Evolutionary conservation across 2,329 filamentous ascomycete genomes (phyloP).

Genomic region (Aulographum hederae): DNA sequence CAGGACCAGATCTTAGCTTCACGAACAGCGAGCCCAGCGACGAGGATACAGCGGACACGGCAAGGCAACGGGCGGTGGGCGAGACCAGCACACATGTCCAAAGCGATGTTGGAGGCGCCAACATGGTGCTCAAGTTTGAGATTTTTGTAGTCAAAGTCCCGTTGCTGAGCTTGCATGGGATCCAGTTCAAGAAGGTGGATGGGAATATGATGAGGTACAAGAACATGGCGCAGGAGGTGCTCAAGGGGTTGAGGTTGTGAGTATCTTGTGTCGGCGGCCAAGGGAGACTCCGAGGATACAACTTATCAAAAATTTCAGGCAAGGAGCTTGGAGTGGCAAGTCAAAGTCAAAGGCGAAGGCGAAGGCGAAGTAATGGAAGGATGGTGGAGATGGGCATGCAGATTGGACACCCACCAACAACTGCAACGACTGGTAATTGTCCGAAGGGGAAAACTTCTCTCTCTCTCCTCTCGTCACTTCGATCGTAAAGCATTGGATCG

Average conservation of each 20-base stretch:
- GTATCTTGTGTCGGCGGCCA: slow-evolving; percentile 1
- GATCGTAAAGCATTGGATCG: too few relatives aligned
- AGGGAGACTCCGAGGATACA: too few relatives aligned
- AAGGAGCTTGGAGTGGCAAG: too few relatives aligned
- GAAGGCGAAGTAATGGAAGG: too few relatives aligned
- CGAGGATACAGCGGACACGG: background rate
- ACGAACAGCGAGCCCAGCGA: slow-evolving; percentile 1
- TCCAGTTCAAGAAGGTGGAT: slow-evolving; percentile 93
- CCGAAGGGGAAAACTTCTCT: too few relatives aligned
- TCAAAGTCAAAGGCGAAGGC: too few relatives aligned
- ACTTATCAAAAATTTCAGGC: too few relatives aligned
- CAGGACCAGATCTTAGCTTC: background rate
- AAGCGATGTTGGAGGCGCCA: slow-evolving; percentile 60
- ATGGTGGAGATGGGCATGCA: too few relatives aligned
- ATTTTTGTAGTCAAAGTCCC: slow-evolving; percentile 97
- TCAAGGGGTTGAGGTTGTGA: slow-evolving; percentile 68
- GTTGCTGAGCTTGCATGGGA: slow-evolving; percentile 76
- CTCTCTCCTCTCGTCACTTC: too few relatives aligned
- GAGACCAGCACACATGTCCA: slow-evolving; percentile 89
- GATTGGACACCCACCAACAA: too few relatives aligned
- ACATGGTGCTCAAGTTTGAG: slow-evolving; percentile 76
- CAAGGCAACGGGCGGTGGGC: slow-evolving; percentile 43
- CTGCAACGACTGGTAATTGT: too few relatives aligned
- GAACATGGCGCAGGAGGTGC: slow-evolving; percentile 90
- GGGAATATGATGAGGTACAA: slow-evolving; percentile 96